Conservation (phyloP, 2,329 filamentous ascomycete genomes). For the Colletotrichum coccodes region DNA sequence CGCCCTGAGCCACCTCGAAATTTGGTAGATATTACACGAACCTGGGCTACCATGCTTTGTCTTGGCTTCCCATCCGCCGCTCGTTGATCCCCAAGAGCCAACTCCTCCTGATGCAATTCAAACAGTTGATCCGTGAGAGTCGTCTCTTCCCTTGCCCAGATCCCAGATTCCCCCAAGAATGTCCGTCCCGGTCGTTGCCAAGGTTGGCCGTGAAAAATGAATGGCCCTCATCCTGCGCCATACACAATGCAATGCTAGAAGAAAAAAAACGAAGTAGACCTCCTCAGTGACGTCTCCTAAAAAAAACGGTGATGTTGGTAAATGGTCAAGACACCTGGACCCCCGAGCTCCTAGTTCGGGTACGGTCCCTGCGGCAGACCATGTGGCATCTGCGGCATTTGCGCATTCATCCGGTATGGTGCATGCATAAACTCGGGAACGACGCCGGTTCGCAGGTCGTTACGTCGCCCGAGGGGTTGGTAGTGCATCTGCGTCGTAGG, state of each 20-base stretch:
- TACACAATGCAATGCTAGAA: slow-evolving; percentile 32
- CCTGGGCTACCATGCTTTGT: neutral
- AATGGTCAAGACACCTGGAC: neutral
- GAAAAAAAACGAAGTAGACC: slow-evolving; percentile 11
- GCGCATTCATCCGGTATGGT: slow-evolving; percentile 22
- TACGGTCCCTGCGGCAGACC: slow-evolving; percentile 43
- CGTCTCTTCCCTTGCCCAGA: slow-evolving; percentile 12
- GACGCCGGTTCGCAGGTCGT: slow-evolving; percentile 75
- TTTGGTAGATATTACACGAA: slow-evolving; percentile 10
- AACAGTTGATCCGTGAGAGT: slow-evolving; percentile 12
- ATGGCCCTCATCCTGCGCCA: slow-evolving; percentile 32
- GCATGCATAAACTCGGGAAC: slow-evolving; percentile 68
- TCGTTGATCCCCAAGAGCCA: slow-evolving; percentile 5
- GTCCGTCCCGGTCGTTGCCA: slow-evolving; percentile 10
- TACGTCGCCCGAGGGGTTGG: slow-evolving; percentile 77
- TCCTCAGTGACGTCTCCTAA: neutral
- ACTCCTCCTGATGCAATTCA: slow-evolving; percentile 33
- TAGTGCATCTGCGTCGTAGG: slow-evolving; percentile 83
- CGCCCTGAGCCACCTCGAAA: neutral
- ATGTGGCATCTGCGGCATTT: slow-evolving; percentile 32
- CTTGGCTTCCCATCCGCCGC: neutral
- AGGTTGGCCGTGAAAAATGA: slow-evolving; percentile 17
- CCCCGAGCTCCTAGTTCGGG: slow-evolving; percentile 45
- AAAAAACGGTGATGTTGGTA: neutral
- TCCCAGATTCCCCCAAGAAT: slow-evolving; percentile 3